A percentile compares a stretch with the other conserved stretches of the same genome.
Conservation (phyloP, 352 stramenopile genomes). For the Globisporangium echinulatum region DNA sequence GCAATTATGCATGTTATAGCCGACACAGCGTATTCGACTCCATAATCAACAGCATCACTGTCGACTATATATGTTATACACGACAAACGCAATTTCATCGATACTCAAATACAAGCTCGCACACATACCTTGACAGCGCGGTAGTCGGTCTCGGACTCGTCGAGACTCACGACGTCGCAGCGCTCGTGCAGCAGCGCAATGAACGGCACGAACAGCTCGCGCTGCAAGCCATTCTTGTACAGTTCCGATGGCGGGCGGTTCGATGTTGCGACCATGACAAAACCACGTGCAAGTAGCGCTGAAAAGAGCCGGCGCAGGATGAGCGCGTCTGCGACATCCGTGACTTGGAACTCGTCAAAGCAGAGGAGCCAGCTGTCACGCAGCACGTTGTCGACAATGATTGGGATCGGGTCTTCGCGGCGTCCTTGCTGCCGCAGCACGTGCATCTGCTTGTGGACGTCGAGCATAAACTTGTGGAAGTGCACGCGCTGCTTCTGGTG, state of each 20-base stretch:
- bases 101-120: background rate
- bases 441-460: conserved; percentile 95
- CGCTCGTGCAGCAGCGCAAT: conserved; percentile 90
- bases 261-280: conserved; percentile 95
- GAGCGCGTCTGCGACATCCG: conserved; percentile 95
- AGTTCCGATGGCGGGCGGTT: conserved; percentile 92
- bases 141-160: conserved; percentile 80
- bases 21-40: too few relatives aligned
- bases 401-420: conserved; percentile 68
- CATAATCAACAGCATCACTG: too few relatives aligned
- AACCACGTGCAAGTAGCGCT: conserved; percentile 83
- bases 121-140: conserved; percentile 50
- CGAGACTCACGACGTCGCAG: conserved; percentile 77
- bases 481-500: conserved; percentile 89
- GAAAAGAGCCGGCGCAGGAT: conserved; percentile 93
- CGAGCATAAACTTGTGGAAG: conserved; percentile 98
- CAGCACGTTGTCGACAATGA: conserved; percentile 85
- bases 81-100: background rate
- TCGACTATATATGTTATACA: too few relatives aligned
- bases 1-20: too few relatives aligned
- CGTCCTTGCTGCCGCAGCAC: conserved; percentile 84
- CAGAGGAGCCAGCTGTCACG: conserved; percentile 89
- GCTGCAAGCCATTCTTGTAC: conserved; percentile 96
- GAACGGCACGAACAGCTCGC: conserved; percentile 95
- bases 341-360: conserved; percentile 99